Evolutionary conservation across 768 basidiomycete genomes (phyloP), one percentile per base, ranked within the genome.

Genomic region (Cyathus striatus): DNA sequence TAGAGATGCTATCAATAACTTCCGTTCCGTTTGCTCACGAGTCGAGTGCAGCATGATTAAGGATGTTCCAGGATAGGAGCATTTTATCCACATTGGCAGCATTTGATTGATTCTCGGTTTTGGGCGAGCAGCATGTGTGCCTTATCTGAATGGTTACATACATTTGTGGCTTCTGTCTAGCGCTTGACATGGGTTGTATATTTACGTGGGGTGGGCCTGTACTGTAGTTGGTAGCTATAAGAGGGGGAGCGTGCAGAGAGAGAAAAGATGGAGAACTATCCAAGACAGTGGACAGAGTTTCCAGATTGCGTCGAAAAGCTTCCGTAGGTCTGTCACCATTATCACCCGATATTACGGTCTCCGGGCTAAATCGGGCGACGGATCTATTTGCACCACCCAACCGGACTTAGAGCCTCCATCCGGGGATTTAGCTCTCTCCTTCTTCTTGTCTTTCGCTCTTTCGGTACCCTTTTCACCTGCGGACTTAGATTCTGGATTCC

Each of bases 341-440:
- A 23, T 23, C 18, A 24, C 23, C 46, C 42, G 41, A 47, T 20
- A 21, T 26, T 17, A n/a, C 34, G 40, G 40, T 13, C 35, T n/a
- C 17, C n/a, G 23, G 20, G 7, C 41, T 39, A 33, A 30, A 43
- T 44, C 38, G 38, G 42, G 38, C 34, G 12, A 6, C 24, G 43
- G 38, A 33, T 38, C 39, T 6, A 16, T 16, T 16, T 18, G 22
- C 23, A 35, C 21, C 34, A 20, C 21, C 43, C 35, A 44, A 44
- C 32, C 26, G 35, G 16, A 13, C 26, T 23, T 40, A 12, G 46
- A n/a, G 46, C 46, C 46, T 37, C 18, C 23, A n/a, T 18, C 46
- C 46, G 37, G 46, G 46, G 30, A 14, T 44, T 43, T 48, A 34
- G 26, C 42, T 44, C 26, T 40, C n/a, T 22, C 34, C 22, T 36